Base-by-base conservation (phyloP, 768 basidiomycete species). In the Suillus plorans region DNA sequence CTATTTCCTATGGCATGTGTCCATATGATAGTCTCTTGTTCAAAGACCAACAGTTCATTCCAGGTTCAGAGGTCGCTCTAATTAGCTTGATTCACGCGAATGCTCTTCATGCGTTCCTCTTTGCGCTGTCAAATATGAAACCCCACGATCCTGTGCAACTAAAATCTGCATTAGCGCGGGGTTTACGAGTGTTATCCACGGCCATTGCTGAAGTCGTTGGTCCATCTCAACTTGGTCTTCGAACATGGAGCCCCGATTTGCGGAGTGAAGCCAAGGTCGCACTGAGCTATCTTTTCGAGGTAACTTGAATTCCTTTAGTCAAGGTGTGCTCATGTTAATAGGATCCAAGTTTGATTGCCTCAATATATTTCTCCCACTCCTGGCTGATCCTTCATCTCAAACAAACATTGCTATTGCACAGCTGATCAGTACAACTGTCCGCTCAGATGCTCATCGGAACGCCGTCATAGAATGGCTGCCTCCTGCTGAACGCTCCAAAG, bases 201-300 rank as follows among this genome's bases (percentile, higher is more conserved):
- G 84, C 89, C 1, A 75, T 89, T 42, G 84, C 92, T 6, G 90
- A 92, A 52, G 80, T 86, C 1, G 84, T 89, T 0, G 91, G 90
- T 0, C 90, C 91, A 0, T 85, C 87, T 0, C 83, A 85, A 53
- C 91, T 89, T 82, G 90, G 89, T 1, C 78, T 93, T 9, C 66
- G 71, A 28, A 63, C 55, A 22, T 72, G 74, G 42, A 60, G 71
- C 1, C 65, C 77, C 6, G 79, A 82, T 9, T 81, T 82, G 28
- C 76, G 82, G 5, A 68, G 77, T 1, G 84, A 87, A 31, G 88
- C 89, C 2, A 84, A 83, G 64, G 75, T 80, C 4, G 86, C 89
- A 0, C 74, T 92, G 13, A 82, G 85, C 37, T 81, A 81, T 66
- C 75, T 91, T 4, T 89, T 92, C 68, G 81, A 87, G 72, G 89